These are phyloP conservation scores for Clonostachys byssicola DNA, from an alignment of 2,329 filamentous ascomycete genomes.

Conservation along the genomic window DNA sequence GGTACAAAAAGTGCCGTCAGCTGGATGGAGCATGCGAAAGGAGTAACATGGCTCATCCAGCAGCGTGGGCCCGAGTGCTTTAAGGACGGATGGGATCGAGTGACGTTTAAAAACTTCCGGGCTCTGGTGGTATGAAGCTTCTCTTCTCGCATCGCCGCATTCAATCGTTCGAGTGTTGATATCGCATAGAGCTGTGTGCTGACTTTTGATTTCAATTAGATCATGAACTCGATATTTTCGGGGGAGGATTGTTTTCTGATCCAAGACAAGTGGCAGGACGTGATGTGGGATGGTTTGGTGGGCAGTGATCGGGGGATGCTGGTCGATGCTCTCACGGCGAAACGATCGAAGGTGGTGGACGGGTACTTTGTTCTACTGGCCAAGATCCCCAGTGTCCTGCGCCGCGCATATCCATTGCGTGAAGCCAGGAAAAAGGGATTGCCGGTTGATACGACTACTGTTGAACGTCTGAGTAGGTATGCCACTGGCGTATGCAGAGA, in stretches of 20 bases:
- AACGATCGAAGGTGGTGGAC: not conserved
- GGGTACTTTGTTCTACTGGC: not conserved
- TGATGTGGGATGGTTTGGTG: not conserved
- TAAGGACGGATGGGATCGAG: not conserved
- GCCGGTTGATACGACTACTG: not conserved
- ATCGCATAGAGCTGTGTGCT: not conserved
- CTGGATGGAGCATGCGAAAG: conserved; percentile 3
- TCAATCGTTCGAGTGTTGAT: too few relatives aligned
- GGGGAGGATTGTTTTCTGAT: conserved; percentile 3
- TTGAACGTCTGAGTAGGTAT: not conserved
- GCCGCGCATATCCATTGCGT: conserved; percentile 1
- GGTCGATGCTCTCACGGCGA: not conserved
- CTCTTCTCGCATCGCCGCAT: too few relatives aligned
- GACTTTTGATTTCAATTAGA: not conserved
- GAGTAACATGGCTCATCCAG: conserved; percentile 1
- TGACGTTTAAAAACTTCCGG: conserved; percentile 1
- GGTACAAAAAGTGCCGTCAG: conserved; percentile 1
- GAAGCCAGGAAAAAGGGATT: not conserved
- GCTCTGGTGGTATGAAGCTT: not conserved
- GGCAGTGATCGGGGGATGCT: too few relatives aligned
- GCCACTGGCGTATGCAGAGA: not conserved
- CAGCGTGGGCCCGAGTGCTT: conserved; percentile 1
- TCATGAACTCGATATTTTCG: conserved; percentile 2
- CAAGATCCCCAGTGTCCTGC: conserved; percentile 2
- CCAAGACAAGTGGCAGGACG: not conserved